Percentiles rank a stretch among this genome's conserved stretches.
Conservation (phyloP, 139 green algal genomes). For the Nannochloris sp. region DNA sequence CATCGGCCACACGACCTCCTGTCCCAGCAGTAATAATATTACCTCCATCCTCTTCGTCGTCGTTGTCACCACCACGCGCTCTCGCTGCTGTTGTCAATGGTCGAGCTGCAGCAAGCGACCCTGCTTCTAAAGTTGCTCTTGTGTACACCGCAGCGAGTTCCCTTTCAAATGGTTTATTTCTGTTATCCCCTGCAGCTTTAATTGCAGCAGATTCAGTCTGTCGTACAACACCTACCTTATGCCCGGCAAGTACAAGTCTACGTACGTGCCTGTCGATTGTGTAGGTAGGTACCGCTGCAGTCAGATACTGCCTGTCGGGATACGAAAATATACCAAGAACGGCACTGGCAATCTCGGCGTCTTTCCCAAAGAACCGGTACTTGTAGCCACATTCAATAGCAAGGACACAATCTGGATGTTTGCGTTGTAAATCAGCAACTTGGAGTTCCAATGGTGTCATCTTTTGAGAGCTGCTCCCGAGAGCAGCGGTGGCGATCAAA, state of each 20-base stretch:
- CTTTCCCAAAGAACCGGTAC: conserved; percentile 77
- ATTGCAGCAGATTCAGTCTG: conserved; percentile 79
- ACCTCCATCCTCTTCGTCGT: neutral
- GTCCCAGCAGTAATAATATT: neutral
- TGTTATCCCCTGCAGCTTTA: conserved; percentile 61
- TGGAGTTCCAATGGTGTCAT: conserved; percentile 67
- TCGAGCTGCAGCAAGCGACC: neutral
- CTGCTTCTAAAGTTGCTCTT: conserved; percentile 73
- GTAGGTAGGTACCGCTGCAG: conserved; percentile 62
- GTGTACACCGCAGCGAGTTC: conserved; percentile 80
- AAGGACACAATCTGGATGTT: conserved; percentile 64
- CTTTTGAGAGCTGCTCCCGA: conserved; percentile 42
- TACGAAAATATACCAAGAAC: conserved; percentile 7
- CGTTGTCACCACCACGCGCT: neutral
- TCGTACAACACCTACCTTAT: conserved; percentile 75
- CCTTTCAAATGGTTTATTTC: conserved; percentile 60
- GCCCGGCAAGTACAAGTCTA: conserved; percentile 67
- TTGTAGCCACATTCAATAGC: conserved; percentile 82
- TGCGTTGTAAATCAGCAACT: conserved; percentile 29
- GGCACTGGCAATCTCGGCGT: conserved; percentile 62
- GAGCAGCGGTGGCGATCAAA: conserved; percentile 10
- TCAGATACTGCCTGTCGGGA: conserved; percentile 73
- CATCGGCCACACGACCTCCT: neutral
- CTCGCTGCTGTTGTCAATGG: neutral
- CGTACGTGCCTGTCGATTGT: conserved; percentile 79